Evolutionary conservation across 805 yeast species (phyloP).

Genomic region (Candida chilensis): DNA sequence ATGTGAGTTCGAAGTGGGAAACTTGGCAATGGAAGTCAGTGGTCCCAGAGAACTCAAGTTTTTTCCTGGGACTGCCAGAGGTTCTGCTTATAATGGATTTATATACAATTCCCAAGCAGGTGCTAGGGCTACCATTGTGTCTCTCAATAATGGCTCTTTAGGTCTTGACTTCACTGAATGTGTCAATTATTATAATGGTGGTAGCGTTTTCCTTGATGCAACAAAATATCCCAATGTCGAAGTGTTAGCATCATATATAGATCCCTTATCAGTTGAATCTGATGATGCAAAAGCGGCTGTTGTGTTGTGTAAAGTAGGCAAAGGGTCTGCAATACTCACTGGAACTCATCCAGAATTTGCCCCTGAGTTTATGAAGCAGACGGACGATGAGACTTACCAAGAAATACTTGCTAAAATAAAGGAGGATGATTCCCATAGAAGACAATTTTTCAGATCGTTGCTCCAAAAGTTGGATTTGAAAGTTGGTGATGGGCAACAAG

Average conservation of each 20-base stretch:
- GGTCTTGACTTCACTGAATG: conserved; percentile 14
- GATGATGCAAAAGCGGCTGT: conserved; percentile 55
- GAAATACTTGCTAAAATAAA: conserved; percentile 29
- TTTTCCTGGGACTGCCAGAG: conserved; percentile 78
- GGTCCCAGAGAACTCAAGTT: conserved; percentile 80
- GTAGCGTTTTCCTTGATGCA: conserved; percentile 78
- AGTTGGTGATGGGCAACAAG: conserved; percentile 44
- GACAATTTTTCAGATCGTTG: conserved; percentile 46
- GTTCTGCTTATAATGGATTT: conserved; percentile 77
- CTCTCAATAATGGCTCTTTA: conserved; percentile 22
- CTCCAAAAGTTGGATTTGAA: conserved; percentile 55
- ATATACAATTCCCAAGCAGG: conserved; percentile 71
- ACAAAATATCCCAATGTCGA: conserved; percentile 50
- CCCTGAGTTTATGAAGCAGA: conserved; percentile 37
- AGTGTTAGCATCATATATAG: conserved; percentile 62
- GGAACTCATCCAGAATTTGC: conserved; percentile 91
- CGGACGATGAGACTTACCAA: conserved; percentile 17
- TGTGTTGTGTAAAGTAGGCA: conserved; percentile 56
- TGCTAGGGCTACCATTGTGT: conserved; percentile 47
- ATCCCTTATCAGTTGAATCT: conserved; percentile 40
- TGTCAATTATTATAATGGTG: conserved; percentile 74
- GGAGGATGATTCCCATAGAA: conserved; percentile 36
- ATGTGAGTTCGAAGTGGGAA: conserved; percentile 80
- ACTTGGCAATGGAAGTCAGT: conserved; percentile 62
- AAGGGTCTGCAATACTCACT: conserved; percentile 66